Conservation (phyloP, 306 rosid species). For the Fagus crenata region DNA sequence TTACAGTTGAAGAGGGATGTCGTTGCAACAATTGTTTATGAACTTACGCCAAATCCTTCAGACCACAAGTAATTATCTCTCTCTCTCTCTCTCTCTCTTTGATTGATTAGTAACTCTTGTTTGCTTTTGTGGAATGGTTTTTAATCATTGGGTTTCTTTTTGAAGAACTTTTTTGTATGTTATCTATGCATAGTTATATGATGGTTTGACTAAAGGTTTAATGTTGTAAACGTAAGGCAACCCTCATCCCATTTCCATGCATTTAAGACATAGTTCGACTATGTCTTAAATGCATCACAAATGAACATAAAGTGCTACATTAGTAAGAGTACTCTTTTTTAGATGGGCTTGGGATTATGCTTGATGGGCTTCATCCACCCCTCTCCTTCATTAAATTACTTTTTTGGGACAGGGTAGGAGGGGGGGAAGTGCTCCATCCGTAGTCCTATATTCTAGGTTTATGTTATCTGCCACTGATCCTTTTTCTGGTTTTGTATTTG, state of each 20-base stretch:
- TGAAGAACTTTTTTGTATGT: background rate
- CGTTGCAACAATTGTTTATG: slow-evolving; percentile 86
- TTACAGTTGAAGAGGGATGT: slow-evolving; percentile 87
- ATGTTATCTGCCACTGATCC: background rate
- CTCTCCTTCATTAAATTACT: background rate
- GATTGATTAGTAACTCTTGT: background rate
- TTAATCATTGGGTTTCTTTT: background rate
- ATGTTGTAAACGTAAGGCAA: background rate
- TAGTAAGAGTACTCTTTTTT: too few species aligned
- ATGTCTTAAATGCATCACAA: background rate
- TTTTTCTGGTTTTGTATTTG: background rate
- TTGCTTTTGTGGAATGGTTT: background rate
- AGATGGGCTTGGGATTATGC: too few species aligned
- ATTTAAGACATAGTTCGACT: background rate
- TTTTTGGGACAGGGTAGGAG: too few species aligned
- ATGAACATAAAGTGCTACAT: too few species aligned
- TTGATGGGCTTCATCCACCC: too few species aligned
- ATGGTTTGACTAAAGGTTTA: background rate
- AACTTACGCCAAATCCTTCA: slow-evolving; percentile 92
- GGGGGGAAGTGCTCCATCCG: background rate
- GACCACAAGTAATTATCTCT: slow-evolving; percentile 82
- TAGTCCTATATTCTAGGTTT: background rate
- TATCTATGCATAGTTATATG: background rate
- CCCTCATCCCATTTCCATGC: background rate
- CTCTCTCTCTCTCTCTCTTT: background rate